These are phyloP conservation scores for Botrytis galanthina DNA, from an alignment of 2,329 filamentous ascomycete species.

Conservation along the genomic window DNA sequence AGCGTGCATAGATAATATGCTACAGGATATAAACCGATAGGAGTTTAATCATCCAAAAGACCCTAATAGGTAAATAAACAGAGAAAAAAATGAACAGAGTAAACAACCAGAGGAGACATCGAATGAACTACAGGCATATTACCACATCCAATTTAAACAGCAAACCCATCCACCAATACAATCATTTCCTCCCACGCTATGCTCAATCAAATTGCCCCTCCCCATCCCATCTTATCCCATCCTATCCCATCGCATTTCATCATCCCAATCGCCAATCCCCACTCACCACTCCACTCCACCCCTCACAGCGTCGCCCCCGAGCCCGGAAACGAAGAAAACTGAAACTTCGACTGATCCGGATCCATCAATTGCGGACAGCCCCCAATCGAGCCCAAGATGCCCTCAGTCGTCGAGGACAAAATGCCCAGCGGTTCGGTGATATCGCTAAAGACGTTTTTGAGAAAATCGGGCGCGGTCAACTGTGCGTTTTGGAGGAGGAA, in stretches of 20 bases:
- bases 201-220: background rate
- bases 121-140: background rate
- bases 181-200: background rate
- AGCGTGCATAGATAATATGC: background rate
- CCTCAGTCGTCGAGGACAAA: background rate
- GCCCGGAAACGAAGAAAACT: background rate
- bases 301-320: background rate
- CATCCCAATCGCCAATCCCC: no score
- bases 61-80: background rate
- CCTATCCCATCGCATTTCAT: background rate
- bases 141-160: background rate
- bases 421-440: conserved; percentile 33
- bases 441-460: conserved; percentile 41
- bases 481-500: conserved; percentile 44
- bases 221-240: rapidly evolving
- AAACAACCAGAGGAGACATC: background rate
- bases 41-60: background rate
- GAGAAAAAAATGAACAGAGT: background rate
- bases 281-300: no score
- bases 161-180: background rate
- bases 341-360: background rate
- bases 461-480: conserved; percentile 44
- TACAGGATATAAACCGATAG: background rate
- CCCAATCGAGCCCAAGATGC: background rate
- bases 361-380: background rate